Conservation (phyloP, 2,329 filamentous ascomycete genomes). For the Emmonsiellopsis sp. region DNA sequence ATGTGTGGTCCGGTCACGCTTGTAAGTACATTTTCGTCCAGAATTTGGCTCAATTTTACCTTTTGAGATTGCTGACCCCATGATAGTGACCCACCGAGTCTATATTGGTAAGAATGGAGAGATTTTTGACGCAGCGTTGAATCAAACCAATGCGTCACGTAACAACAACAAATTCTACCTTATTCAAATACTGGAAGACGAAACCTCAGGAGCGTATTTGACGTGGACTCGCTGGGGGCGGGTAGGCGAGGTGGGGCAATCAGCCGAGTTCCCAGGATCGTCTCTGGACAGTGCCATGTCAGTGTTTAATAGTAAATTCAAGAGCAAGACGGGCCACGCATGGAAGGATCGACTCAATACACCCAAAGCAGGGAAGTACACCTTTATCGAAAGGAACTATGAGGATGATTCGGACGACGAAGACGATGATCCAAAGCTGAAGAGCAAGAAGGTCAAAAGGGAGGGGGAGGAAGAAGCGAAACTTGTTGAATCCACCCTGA, state of each 20-base stretch:
- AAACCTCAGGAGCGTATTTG: slow-evolving; percentile 33
- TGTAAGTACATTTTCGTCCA: slow-evolving; percentile 9
- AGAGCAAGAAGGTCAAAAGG: slow-evolving; percentile 16
- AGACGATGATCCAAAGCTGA: slow-evolving; percentile 20
- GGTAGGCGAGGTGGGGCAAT: slow-evolving; percentile 49
- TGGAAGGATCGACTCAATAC: slow-evolving; percentile 39
- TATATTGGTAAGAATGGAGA: slow-evolving; percentile 56
- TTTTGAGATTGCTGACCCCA: neutral
- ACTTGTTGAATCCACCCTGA: slow-evolving; percentile 47
- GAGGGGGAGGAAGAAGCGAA: slow-evolving; percentile 28
- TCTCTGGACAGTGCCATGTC: slow-evolving; percentile 29
- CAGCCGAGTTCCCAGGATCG: slow-evolving; percentile 30
- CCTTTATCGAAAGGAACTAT: slow-evolving; percentile 72
- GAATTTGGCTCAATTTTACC: neutral
- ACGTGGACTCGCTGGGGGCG: slow-evolving; percentile 77
- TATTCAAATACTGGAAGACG: slow-evolving; percentile 51
- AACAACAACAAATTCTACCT: slow-evolving; percentile 84
- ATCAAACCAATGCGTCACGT: slow-evolving; percentile 60
- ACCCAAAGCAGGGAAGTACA: slow-evolving; percentile 56
- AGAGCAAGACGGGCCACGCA: slow-evolving; percentile 43
- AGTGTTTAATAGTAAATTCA: slow-evolving; percentile 48
- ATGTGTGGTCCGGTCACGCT: slow-evolving; percentile 32
- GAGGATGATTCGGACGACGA: slow-evolving; percentile 45
- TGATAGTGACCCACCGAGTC: slow-evolving; percentile 35
- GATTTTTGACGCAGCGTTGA: slow-evolving; percentile 71